Evolutionary conservation across 208 protist species (phyloP), one percentile per base, ranked within the genome.

Genomic region (Spongospora subterranea): DNA sequence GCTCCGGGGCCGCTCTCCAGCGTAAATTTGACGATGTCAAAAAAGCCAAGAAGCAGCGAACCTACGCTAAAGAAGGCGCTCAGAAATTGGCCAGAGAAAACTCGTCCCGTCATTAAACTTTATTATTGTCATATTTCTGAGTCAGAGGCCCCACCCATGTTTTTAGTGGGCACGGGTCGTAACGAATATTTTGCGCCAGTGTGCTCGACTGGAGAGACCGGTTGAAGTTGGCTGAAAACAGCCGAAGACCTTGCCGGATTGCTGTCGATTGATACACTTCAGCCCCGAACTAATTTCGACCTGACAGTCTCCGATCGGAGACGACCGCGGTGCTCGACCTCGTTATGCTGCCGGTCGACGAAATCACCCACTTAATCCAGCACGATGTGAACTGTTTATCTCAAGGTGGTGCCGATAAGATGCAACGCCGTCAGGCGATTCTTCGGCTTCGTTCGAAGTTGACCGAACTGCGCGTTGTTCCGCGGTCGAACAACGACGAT

Each of bases 1-100:
- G 71, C 11, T 6, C 71, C 6, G 71, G 17, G 35, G 71, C n/a
- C 13, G 17, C 71, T 45, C n/a, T 82, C 6, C 35, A 82, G n/a
- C 6, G 71, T 6, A 82, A 82, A n/a, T 82, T 82, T n/a, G 71
- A 6, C n/a, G 71, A 82, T 20, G 71, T 82, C 17, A 82, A 82
- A 35, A 6, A n/a, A 20, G 35, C n/a, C 35, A 82, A 82, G n/a
- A 35, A 82, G 35, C 71, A 82, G 40, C 6, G 13, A 13, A 6
- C 6, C 17, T 82, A 82, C 40, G 71, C 71, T 20, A 82, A 35
- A 43, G 71, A 6, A 60, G 50, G 50, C 50, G 50, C 50, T 24
- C 50, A 60, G 50, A 60, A 60, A 24, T 24, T 29, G 50, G 50
- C 50, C 24, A 24, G 13, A 60, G 6, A 29, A 60, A 60, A 60